Percentiles rank a stretch among this genome's conserved stretches.
These are phyloP conservation scores for Gossypium turneri DNA, from an alignment of 345 rosid species.

Conservation along the genomic window DNA sequence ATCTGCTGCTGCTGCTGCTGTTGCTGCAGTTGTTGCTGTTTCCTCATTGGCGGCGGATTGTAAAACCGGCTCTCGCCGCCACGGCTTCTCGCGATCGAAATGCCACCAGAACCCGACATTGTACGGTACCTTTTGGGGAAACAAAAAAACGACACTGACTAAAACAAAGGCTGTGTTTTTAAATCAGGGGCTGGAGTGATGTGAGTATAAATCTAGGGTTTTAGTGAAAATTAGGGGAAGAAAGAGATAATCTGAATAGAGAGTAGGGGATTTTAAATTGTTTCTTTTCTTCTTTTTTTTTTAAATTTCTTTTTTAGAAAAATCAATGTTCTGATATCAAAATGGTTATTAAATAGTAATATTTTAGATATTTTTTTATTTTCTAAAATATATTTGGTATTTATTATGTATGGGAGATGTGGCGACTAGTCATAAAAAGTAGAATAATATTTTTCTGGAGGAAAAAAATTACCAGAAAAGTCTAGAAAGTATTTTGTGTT, in stretches of 20 bases:
- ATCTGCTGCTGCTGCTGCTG: constrained; percentile 26
- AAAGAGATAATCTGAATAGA: not conserved
- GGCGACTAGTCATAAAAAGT: not conserved
- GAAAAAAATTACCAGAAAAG: too few species aligned
- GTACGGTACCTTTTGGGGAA: not conserved
- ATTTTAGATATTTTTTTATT: not conserved
- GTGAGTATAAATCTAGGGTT: not conserved
- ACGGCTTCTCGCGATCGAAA: constrained; percentile 34
- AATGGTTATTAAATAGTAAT: too few species aligned
- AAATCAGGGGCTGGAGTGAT: not conserved
- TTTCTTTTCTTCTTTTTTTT: not conserved
- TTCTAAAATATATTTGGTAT: not conserved
- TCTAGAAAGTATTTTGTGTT: not conserved
- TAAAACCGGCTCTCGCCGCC: constrained; percentile 49
- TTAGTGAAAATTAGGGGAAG: not conserved
- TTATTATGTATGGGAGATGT: not conserved
- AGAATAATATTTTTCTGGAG: not conserved
- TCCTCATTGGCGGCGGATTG: constrained; percentile 45
- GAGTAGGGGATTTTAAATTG: not conserved
- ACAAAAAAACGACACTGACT: too few species aligned
- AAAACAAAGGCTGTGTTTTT: too few species aligned
- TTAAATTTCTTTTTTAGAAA: not conserved
- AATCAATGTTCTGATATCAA: not conserved
- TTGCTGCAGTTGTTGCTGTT: constrained; percentile 26
- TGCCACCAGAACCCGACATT: constrained; percentile 47